Evolutionary conservation across 495 filamentous ascomycete genomes (phyloP), one percentile per base, ranked within the genome.

Genomic region (Penicillium lividum): DNA sequence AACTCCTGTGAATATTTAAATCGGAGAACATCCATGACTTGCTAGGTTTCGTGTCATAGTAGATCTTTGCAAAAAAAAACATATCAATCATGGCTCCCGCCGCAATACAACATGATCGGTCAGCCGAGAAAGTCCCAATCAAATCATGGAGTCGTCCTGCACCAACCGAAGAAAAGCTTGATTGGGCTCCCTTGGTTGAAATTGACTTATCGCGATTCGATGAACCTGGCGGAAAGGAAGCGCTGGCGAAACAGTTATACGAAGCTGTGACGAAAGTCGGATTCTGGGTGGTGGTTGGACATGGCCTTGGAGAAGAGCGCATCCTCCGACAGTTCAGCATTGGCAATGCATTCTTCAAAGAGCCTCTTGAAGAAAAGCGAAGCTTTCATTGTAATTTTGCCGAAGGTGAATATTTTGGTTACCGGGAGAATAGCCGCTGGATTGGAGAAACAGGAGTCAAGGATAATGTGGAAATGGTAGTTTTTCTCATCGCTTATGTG

Each of bases 171-270:
- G 69, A 69, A 29, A 43, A 71, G 13, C 61, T 71, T 15, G 69
- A 75, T 13, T 84, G 81, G 81, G 80, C 82, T 13, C 80, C 82
- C 13, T 71, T 84, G 9, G 69, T 80, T 15, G 79, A 76, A n/a
- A 73, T 86, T 18, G 82, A 86, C 63, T 72, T 86, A 3, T 75
- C 74, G 48, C 68, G 69, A 4, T 82, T 78, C 57, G 74, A 80
- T 40, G 44, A 72, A 30, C 77, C 78, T 1, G 81, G 80, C 18
- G 81, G 81, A 13, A 84, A 83, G 57, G 65, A 84, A 56, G 66
- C 75, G 36, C 68, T 86, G 4, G 82, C 81, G 6, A 71, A 74
- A 28, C 81, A 84, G 60, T 71, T 86, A 3, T 71, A 82, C 49
- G 75, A 84, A 53, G 83, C 83, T 0, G 77, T 83, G 7, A 75